phyloP scores from a whole-genome alignment of 176 grass and related monocot genomes.

The Musa beccarii region DNA sequence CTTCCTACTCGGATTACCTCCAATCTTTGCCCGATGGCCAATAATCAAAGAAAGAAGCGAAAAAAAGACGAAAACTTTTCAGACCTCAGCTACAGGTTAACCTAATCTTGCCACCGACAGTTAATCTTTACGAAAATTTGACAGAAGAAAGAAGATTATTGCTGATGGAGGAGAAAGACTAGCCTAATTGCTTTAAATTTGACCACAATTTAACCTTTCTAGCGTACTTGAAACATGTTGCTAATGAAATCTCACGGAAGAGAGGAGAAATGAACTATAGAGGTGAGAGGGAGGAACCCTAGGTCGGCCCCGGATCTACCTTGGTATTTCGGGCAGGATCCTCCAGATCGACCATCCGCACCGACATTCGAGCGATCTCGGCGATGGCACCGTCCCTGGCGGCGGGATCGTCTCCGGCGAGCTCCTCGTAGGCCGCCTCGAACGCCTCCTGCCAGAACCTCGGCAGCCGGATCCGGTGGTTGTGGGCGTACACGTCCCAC shows the following conservation, averaged over 20 bases:
- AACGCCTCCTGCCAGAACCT: constrained; percentile 91
- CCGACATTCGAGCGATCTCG: constrained; percentile 70
- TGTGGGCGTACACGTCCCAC: constrained; percentile 80
- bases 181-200: not conserved
- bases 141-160: not conserved
- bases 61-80: not conserved
- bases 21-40: not conserved
- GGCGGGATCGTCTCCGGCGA: constrained; percentile 61
- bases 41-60: not conserved
- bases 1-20: too few species aligned
- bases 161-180: not conserved
- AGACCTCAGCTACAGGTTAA: not conserved
- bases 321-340: constrained; percentile 23
- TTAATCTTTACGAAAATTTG: not conserved
- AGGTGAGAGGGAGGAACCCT: not conserved
- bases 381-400: constrained; percentile 49
- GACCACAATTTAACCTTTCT: not conserved
- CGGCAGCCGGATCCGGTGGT: constrained; percentile 43
- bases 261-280: too few species aligned
- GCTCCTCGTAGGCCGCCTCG: constrained; percentile 89
- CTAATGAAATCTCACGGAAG: too few species aligned
- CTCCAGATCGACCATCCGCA: constrained; percentile 59
- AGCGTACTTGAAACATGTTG: not conserved
- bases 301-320: not conserved
- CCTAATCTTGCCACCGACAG: not conserved